Evolutionary conservation across 75 land plant species (phyloP), one percentile per base, ranked within the genome.

Genomic region (Pseudotsuga menziesii): DNA sequence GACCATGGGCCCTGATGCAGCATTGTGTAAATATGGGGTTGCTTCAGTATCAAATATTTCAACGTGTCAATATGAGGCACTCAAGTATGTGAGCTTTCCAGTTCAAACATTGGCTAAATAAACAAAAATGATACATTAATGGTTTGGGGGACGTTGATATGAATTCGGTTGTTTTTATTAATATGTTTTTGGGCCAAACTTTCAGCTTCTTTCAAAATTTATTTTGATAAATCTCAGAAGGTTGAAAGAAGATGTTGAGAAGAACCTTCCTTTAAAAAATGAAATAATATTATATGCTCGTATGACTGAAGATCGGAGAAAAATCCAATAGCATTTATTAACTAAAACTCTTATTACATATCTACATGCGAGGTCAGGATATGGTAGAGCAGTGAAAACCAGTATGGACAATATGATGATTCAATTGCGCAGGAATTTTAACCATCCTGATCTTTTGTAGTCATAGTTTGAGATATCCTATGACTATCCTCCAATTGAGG

Each of bases 401-500:
- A 85, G 75, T 81, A 85, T 95, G 32, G 86, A 83, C 32, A 78
- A 78, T 74, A 54, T 86, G 23, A 54, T 80, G 61, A 80, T 86
- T 76, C 88, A 86, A 63, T 64, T 86, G 32, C 74, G 88, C 27
- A 86, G 84, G 67, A 84, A 77, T 76, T 84, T 75, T 76, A 86
- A 86, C 60, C 88, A 86, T 84, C 88, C 88, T n/a, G 88, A 85
- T 59, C 73, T 86, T 13, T 63, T 86, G 58, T 22, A 26, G 27
- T 75, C 81, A 19, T 80, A 85, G 44, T 84, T 83, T 73, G 82
- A 84, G 54, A 41, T 69, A 39, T 69, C 72, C n/a, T 69, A 57
- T 35, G 19, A 85, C 32, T 96, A 86, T 78, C 98, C 98, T 15
- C 92, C 98, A 41, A 82, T 90, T 12, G 89, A 94, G 14, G 58